These are phyloP conservation scores for Lagerstroemia speciosa DNA, from an alignment of 345 rosid species.

Conservation along the genomic window DNA sequence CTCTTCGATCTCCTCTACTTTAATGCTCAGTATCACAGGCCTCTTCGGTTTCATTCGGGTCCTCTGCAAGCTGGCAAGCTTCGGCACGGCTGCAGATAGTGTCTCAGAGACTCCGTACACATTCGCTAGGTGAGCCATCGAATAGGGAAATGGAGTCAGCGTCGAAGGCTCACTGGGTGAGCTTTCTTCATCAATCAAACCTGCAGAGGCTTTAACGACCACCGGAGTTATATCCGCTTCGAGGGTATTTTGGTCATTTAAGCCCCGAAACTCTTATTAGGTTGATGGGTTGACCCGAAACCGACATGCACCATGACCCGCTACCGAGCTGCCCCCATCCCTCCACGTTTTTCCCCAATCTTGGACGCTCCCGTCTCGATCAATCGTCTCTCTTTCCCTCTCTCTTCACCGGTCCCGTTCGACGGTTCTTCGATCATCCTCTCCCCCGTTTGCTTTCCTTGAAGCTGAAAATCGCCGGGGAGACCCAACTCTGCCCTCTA, in stretches of 20 bases:
- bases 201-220: conserved; percentile 18
- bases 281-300: background rate
- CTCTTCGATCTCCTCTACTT: conserved; percentile 20
- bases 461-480: background rate
- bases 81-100: conserved; percentile 17
- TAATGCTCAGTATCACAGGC: conserved; percentile 20
- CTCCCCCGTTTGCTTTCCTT: background rate
- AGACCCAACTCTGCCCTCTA: background rate
- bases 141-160: conserved; percentile 2
- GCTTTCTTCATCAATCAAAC: conserved; percentile 11
- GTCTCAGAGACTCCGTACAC: conserved; percentile 28
- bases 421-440: background rate
- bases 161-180: background rate
- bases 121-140: conserved; percentile 41
- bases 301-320: background rate
- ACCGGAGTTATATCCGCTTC: conserved; percentile 32
- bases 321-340: background rate
- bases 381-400: background rate
- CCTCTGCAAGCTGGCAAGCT: conserved; percentile 13
- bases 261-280: background rate
- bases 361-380: background rate
- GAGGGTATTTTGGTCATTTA: conserved; percentile 26
- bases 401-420: background rate
- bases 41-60: conserved; percentile 16
- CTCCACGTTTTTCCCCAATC: background rate